Evolutionary conservation across 306 rosid species (phyloP).

Genomic region (Cicer pinnatifidum): DNA sequence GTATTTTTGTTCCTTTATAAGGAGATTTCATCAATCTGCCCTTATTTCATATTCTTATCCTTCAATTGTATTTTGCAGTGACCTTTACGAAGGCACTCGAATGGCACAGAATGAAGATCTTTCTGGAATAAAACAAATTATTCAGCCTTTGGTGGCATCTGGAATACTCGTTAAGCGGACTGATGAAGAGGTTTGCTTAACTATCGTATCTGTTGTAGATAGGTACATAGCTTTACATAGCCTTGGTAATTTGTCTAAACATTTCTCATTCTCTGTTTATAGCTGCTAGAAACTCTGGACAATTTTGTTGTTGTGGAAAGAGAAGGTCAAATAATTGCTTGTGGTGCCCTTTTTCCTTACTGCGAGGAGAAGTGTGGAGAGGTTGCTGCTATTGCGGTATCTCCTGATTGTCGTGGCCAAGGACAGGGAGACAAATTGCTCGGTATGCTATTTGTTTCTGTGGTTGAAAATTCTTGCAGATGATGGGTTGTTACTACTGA

Average conservation of each 20-base stretch:
- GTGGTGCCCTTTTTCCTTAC: constrained; percentile 87
- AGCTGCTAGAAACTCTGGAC: constrained; percentile 71
- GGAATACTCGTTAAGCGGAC: constrained; percentile 83
- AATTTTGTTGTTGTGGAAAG: constrained; percentile 78
- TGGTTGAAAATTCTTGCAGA: constrained; percentile 29
- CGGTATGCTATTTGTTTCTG: constrained; percentile 59
- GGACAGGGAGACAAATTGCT: constrained; percentile 98
- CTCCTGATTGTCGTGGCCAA: constrained; percentile 91
- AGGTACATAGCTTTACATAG: background rate
- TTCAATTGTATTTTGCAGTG: constrained; percentile 58
- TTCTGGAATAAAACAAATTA: constrained; percentile 70
- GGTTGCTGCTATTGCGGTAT: constrained; percentile 93
- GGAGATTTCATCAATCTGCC: background rate
- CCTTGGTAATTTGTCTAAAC: constrained; percentile 6
- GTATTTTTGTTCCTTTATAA: background rate
- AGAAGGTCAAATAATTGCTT: constrained; percentile 97
- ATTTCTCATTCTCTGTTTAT: constrained; percentile 42
- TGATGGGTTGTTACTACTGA: constrained; percentile 22
- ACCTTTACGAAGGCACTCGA: constrained; percentile 96
- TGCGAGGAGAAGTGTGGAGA: constrained; percentile 85
- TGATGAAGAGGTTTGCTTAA: constrained; percentile 70
- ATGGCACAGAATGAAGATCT: constrained; percentile 72
- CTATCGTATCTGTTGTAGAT: constrained; percentile 16
- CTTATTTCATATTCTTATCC: constrained; percentile 39
- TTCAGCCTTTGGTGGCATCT: constrained; percentile 75